A percentile compares a stretch with the other conserved stretches of the same genome.
phyloP scores from a whole-genome alignment of 257 asterid species.

The Cruciata laevipes region DNA sequence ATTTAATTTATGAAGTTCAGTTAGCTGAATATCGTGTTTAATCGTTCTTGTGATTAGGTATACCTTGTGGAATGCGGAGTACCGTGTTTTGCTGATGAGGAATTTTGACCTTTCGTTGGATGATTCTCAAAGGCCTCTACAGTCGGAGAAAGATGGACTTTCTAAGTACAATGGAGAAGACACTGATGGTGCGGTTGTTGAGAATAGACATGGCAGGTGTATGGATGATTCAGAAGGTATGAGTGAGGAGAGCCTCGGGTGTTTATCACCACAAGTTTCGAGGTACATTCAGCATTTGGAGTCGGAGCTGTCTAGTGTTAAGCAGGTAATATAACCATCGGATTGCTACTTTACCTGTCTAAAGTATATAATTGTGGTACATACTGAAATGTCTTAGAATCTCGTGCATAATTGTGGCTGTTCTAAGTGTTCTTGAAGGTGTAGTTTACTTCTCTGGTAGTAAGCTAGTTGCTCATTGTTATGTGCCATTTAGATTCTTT shows the following conservation, averaged over 20 bases:
- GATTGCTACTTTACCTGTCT: background rate
- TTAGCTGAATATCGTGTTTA: background rate
- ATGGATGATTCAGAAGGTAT: conserved; percentile 29
- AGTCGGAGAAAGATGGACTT: conserved; percentile 21
- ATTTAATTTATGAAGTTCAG: background rate
- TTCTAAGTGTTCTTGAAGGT: background rate
- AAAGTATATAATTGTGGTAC: background rate
- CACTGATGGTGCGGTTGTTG: conserved; percentile 26
- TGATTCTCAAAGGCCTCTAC: conserved; percentile 17
- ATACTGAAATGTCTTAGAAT: background rate
- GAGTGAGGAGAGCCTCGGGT: conserved; percentile 28
- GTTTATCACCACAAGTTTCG: conserved; percentile 57
- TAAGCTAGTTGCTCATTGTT: background rate
- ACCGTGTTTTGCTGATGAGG: conserved; percentile 80
- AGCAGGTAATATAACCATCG: conserved; percentile 44
- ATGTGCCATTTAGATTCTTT: background rate
- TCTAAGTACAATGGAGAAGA: conserved; percentile 42
- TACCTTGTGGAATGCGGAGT: conserved; percentile 97
- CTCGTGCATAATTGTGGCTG: background rate
- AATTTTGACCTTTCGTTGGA: conserved; percentile 54
- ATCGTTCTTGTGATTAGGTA: conserved; percentile 35
- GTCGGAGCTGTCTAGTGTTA: conserved; percentile 49
- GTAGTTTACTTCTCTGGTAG: background rate
- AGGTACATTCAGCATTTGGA: conserved; percentile 66
- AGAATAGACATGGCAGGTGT: conserved; percentile 24